Base-by-base conservation (phyloP, 352 stramenopile genomes). In the Aphanomyces invadans region DNA sequence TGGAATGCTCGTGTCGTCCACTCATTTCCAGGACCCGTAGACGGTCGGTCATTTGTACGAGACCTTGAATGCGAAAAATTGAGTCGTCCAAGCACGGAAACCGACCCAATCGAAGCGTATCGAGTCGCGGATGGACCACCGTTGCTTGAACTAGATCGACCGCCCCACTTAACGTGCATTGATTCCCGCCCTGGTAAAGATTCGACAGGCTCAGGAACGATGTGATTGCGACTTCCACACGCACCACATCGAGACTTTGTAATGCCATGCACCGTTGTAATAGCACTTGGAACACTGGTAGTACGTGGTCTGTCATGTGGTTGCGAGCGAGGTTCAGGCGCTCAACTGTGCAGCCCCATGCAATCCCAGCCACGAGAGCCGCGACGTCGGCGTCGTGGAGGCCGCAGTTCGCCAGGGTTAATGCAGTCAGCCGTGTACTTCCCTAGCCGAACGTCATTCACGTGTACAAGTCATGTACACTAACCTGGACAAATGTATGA, bases 341-440 rank as follows among this genome's bases (percentile, higher is more conserved):
- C 36, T 67, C 39, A 23, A 67, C 9, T 1, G 10, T 2, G 17
- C 60, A 59, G 29, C 25, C 42, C 60, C 60, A 67, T 26, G 60
- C 60, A 23, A 67, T 9, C 11, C 60, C 42, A 39, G 39, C 60
- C 4, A 67, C 60, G 17, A 67, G 12, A 11, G 32, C 60, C 9
- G 38, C 42, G 11, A 32, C 32, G 49, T 55, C 42, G 32, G 21
- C 38, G 46, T 67, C 60, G 10, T 45, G 3, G 3, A 67, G 23
- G 5, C 39, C 60, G 49, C 60, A 67, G 42, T 67, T 42, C 32
- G 48, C 29, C n/a, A 67, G 29, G 23, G 60, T 67, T 9, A 67
- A 39, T 3, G 48, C 9, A 4, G 39, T 67, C 3, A 67, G 32
- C 23, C 19, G 36, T 7, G 36, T 11, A 12, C 5, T 33, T 32